phyloP scores from a whole-genome alignment of 192 early-diverging fungal genomes.

The Coemansia interrupta region DNA sequence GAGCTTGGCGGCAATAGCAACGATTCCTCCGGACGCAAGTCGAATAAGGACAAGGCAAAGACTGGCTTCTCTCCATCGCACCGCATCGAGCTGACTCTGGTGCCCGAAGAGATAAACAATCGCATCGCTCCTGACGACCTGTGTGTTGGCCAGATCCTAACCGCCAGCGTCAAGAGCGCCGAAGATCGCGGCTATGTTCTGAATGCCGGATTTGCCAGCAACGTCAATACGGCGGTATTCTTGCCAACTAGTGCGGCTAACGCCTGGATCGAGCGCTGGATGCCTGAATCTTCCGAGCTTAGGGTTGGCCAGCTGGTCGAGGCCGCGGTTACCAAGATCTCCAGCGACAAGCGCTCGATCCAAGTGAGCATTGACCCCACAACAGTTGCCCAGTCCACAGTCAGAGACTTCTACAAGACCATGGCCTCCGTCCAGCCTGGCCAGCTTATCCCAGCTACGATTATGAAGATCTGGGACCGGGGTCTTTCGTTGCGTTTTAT shows the following conservation, averaged over 20 bases:
- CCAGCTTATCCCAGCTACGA: constrained; percentile 61
- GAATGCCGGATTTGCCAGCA: constrained; percentile 59
- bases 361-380: constrained; percentile 64
- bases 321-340: constrained; percentile 60
- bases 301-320: constrained; percentile 73
- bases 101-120: constrained; percentile 75
- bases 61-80: neutral
- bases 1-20: constrained; percentile 48
- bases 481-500: constrained; percentile 73
- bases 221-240: constrained; percentile 64
- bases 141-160: constrained; percentile 65
- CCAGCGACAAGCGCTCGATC: constrained; percentile 62
- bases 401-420: constrained; percentile 57
- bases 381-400: constrained; percentile 52
- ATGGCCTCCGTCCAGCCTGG: constrained; percentile 83
- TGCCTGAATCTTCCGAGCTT: constrained; percentile 56
- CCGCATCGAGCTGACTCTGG: constrained; percentile 70
- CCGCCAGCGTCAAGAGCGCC: constrained; percentile 70
- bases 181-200: constrained; percentile 95
- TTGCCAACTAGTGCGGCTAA: constrained; percentile 66
- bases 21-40: neutral
- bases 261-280: constrained; percentile 61
- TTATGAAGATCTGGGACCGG: constrained; percentile 60
- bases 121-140: constrained; percentile 65
- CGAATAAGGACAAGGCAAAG: constrained; percentile 47